Conservation (phyloP, 768 basidiomycete species). For the Amanita pallidorosea region DNA sequence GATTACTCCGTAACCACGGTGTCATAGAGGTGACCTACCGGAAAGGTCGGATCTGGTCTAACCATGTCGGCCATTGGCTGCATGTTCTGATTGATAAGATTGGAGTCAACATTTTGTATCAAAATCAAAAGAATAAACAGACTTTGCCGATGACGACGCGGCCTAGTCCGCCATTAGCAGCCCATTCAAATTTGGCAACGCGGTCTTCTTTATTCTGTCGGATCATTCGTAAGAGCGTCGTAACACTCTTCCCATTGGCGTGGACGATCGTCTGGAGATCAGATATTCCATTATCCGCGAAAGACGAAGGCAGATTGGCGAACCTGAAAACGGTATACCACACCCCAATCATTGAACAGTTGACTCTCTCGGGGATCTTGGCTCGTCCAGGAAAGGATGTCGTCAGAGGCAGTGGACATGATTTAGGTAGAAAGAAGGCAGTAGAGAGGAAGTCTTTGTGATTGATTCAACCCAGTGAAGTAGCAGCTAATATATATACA, state of each 20-base stretch:
- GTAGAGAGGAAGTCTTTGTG: constrained; percentile 12
- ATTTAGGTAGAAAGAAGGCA: constrained; percentile 17
- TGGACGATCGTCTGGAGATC: constrained; percentile 50
- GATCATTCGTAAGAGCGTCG: constrained; percentile 72
- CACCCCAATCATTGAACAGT: constrained; percentile 74
- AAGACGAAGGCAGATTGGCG: constrained; percentile 14
- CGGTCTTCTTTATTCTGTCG: constrained; percentile 82
- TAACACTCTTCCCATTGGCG: constrained; percentile 57
- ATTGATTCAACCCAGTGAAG: constrained; percentile 10
- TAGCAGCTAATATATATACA: constrained; percentile 9
- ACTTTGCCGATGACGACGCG: constrained; percentile 84
- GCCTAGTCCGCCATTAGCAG: constrained; percentile 71
- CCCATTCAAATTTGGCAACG: constrained; percentile 84
- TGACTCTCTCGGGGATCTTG: constrained; percentile 77
- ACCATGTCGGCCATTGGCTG: constrained; percentile 79
- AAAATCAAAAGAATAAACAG: constrained; percentile 10
- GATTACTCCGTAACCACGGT: not conserved
- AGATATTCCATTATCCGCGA: constrained; percentile 14
- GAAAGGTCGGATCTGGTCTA: constrained; percentile 50
- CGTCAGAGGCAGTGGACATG: constrained; percentile 28
- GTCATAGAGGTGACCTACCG: constrained; percentile 30
- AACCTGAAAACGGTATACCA: constrained; percentile 75
- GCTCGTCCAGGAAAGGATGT: constrained; percentile 80
- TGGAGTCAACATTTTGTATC: constrained; percentile 16
- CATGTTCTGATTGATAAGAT: constrained; percentile 41